A percentile compares a stretch with the other conserved stretches of the same genome.
These are phyloP conservation scores for Voacanga thouarsii DNA, from an alignment of 257 asterid genomes.

Conservation along the genomic window DNA sequence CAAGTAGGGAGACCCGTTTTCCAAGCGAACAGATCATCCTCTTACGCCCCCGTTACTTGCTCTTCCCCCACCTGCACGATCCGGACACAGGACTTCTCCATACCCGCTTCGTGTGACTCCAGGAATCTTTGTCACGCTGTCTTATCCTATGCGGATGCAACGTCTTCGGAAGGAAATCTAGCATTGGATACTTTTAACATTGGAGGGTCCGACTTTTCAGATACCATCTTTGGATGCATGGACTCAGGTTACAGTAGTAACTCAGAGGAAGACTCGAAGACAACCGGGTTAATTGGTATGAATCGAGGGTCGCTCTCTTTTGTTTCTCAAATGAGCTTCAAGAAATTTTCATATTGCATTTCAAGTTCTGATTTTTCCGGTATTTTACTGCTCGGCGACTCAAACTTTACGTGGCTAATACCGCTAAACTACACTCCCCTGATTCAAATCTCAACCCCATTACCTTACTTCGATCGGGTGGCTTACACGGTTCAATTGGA, in stretches of 20 bases:
- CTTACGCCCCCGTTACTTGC: conserved; percentile 67
- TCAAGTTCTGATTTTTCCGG: conserved; percentile 72
- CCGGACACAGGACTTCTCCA: conserved; percentile 81
- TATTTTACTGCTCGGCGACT: conserved; percentile 57
- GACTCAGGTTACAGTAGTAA: conserved; percentile 68
- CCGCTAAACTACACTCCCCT: conserved; percentile 75
- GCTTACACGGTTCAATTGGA: conserved; percentile 84
- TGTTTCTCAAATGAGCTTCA: conserved; percentile 77
- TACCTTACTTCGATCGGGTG: conserved; percentile 78
- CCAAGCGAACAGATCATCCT: conserved; percentile 42
- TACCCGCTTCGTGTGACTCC: conserved; percentile 84
- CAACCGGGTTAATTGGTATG: conserved; percentile 94
- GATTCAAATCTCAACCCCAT: conserved; percentile 63
- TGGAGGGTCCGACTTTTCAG: conserved; percentile 61
- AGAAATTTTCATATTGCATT: conserved; percentile 81
- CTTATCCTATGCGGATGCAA: conserved; percentile 72
- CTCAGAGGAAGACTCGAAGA: conserved; percentile 64
- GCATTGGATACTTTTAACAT: conserved; percentile 55
- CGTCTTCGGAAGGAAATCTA: conserved; percentile 76
- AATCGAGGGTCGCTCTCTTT: conserved; percentile 83
- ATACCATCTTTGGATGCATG: conserved; percentile 79
- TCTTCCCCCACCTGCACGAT: conserved; percentile 72
- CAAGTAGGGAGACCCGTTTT: conserved; percentile 43
- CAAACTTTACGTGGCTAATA: conserved; percentile 55
- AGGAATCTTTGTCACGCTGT: conserved; percentile 73